phyloP scores from a whole-genome alignment of 2,329 filamentous ascomycete genomes.

The Alternaria atra region DNA sequence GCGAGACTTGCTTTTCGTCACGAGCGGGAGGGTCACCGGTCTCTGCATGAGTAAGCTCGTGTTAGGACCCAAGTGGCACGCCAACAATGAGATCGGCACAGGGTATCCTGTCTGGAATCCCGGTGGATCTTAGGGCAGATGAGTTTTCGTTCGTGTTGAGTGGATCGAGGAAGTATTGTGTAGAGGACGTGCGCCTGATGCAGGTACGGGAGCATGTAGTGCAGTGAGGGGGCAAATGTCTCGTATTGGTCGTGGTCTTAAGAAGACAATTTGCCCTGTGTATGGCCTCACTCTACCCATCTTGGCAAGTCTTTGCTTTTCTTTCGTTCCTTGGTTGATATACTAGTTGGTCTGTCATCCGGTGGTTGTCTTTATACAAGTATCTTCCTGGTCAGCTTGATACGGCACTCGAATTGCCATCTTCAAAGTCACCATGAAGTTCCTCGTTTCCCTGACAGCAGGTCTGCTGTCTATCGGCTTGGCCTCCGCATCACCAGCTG shows the following conservation, averaged over 20 bases:
- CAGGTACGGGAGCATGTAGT: constrained; percentile 14
- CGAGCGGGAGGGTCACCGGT: not conserved
- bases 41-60: constrained; percentile 19
- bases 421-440: constrained; percentile 23
- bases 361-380: not conserved
- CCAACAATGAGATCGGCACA: constrained; percentile 11
- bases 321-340: not conserved
- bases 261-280: constrained; percentile 5
- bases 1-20: constrained; percentile 7
- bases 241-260: constrained; percentile 10
- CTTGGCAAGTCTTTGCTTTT: not conserved
- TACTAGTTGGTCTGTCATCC: not conserved
- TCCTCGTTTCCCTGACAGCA: constrained; percentile 28
- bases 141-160: constrained; percentile 14
- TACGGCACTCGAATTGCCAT: not conserved
- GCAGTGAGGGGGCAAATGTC: not conserved
- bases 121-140: constrained; percentile 6
- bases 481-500: constrained; percentile 21
- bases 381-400: not conserved
- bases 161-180: constrained; percentile 2
- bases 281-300: not conserved
- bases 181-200: constrained; percentile 6
- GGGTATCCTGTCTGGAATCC: not conserved
- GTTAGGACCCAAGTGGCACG: constrained; percentile 9
- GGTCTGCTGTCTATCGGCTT: constrained; percentile 31